Evolutionary conservation across 1,284 basidiomycete species (phyloP).

Genomic region (Heterobasidion irregulare): DNA sequence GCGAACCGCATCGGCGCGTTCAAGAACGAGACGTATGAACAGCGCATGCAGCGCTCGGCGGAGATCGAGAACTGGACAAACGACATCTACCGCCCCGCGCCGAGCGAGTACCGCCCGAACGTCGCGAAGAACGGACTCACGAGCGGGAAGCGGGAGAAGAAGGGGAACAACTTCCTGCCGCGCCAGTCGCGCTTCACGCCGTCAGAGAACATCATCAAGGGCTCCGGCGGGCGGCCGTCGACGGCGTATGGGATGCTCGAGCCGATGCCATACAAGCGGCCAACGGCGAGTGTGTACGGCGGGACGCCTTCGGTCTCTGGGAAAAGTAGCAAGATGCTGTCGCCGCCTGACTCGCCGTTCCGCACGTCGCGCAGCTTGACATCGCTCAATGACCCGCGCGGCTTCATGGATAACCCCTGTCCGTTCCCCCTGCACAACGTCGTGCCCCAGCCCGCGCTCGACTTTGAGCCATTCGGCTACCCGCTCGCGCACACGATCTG

Average conservation of each 20-base stretch:
- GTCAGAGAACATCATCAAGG: conserved; percentile 59
- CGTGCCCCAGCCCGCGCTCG: conserved; percentile 86
- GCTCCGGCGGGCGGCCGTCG: conserved; percentile 51
- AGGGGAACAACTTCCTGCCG: conserved; percentile 62
- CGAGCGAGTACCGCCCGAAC: conserved; percentile 86
- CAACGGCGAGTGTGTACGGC: conserved; percentile 46
- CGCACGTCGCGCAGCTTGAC: conserved; percentile 78
- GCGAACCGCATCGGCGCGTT: conserved; percentile 93
- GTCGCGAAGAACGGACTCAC: conserved; percentile 61
- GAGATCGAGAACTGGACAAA: conserved; percentile 97
- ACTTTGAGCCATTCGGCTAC: conserved; percentile 95
- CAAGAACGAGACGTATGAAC: conserved; percentile 87
- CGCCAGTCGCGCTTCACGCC: conserved; percentile 86
- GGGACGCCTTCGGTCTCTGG: conserved; percentile 27
- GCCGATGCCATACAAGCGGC: conserved; percentile 49
- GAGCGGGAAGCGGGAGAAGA: conserved; percentile 43
- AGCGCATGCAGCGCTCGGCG: conserved; percentile 85
- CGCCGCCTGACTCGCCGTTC: conserved; percentile 73
- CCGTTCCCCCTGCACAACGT: conserved; percentile 91
- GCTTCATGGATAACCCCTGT: conserved; percentile 62
- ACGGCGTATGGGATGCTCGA: conserved; percentile 75
- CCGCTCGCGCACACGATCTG: conserved; percentile 92
- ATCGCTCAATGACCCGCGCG: conserved; percentile 50
- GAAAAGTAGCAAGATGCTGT: conserved; percentile 35
- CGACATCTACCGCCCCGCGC: conserved; percentile 94